Conservation (phyloP, 768 basidiomycete genomes). For the Plicaturopsis crispa region DNA sequence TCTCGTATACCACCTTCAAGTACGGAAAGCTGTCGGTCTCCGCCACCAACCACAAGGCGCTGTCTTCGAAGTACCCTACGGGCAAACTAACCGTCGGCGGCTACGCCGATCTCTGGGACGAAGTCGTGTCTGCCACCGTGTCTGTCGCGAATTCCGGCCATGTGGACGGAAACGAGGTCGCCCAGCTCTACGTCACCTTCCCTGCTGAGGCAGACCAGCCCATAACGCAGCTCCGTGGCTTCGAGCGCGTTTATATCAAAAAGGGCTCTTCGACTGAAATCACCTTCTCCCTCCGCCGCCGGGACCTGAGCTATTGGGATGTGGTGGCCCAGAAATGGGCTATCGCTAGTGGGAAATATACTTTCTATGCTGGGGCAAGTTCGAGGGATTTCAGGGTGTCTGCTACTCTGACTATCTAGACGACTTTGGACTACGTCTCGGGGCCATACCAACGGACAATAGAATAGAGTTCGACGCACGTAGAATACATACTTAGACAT, state of each 20-base stretch:
- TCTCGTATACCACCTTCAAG: slow-evolving; percentile 37
- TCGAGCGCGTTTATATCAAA: slow-evolving; percentile 10
- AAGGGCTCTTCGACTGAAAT: slow-evolving; percentile 1
- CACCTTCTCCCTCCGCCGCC: not conserved
- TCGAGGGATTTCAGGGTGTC: slow-evolving; percentile 15
- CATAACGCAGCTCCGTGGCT: slow-evolving; percentile 14
- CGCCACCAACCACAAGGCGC: no score
- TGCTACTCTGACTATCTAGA: no score
- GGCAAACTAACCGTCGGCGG: not conserved
- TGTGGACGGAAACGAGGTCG: slow-evolving; percentile 16
- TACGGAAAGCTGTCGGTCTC: slow-evolving; percentile 22
- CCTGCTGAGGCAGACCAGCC: slow-evolving; percentile 12
- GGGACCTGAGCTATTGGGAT: slow-evolving; percentile 22
- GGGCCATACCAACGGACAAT: no score
- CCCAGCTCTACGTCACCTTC: slow-evolving; percentile 17
- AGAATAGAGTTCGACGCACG: no score
- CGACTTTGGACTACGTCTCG: no score
- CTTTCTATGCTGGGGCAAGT: slow-evolving; percentile 21
- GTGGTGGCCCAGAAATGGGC: slow-evolving; percentile 22
- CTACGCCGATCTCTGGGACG: not conserved
- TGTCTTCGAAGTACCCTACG: no score
- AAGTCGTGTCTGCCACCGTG: slow-evolving; percentile 12
- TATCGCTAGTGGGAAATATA: slow-evolving; percentile 22
- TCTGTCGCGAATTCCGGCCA: slow-evolving; percentile 18
- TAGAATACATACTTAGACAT: no score